Evolutionary conservation across 140 eudicot genomes (phyloP).

Genomic region (Senecio squalidus): DNA sequence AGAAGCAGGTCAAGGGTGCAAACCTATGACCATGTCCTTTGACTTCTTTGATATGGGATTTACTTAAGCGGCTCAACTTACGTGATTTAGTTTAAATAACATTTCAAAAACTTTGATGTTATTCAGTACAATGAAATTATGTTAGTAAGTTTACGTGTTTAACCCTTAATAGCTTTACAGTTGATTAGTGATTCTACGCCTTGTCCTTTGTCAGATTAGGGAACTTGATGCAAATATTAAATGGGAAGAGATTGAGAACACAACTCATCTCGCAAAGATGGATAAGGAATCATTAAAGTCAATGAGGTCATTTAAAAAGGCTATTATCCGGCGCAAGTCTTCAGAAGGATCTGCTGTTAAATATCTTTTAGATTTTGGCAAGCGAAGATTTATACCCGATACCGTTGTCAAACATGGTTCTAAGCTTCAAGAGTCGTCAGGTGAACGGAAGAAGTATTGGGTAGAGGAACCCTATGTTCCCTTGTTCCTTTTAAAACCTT

Average conservation of each 20-base stretch:
- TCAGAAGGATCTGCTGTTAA: conserved; percentile 49
- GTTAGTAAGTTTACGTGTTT: not conserved
- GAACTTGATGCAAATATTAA: conserved; percentile 79
- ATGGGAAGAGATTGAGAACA: conserved; percentile 89
- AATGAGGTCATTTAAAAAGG: conserved; percentile 73
- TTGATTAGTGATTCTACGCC: conserved; percentile 5
- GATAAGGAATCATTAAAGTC: conserved; percentile 68
- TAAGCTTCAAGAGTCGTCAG: conserved; percentile 54
- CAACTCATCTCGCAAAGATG: conserved; percentile 37
- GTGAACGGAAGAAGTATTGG: conserved; percentile 82
- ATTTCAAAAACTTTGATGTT: not conserved
- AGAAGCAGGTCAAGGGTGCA: too few relatives aligned
- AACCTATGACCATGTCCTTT: too few relatives aligned
- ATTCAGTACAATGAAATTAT: conserved; percentile 1
- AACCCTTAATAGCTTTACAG: not conserved
- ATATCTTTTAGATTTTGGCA: conserved; percentile 95
- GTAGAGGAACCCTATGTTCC: conserved; percentile 83
- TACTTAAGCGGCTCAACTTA: not conserved
- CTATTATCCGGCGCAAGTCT: conserved; percentile 62
- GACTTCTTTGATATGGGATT: too few relatives aligned
- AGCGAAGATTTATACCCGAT: conserved; percentile 87
- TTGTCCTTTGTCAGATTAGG: conserved; percentile 51
- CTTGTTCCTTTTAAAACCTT: conserved; percentile 67
- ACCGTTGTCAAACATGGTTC: conserved; percentile 61
- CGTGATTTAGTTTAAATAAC: not conserved